Base-by-base conservation (phyloP, 768 basidiomycete species). In the Sporobolomyces roseus region DNA sequence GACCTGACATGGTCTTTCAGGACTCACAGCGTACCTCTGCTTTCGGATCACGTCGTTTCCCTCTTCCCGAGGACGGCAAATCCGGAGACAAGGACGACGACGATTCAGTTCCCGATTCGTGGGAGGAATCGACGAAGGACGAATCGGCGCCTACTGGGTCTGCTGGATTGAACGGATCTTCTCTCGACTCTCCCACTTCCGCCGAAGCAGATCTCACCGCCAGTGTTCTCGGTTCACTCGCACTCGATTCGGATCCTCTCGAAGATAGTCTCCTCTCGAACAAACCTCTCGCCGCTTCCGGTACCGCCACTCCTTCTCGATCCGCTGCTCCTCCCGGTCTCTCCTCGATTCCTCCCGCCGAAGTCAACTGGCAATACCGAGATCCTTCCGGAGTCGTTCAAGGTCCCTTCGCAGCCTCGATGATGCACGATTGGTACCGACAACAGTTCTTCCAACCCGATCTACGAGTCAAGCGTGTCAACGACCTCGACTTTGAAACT, bases 361-460 rank as follows among this genome's bases (percentile, higher is more conserved):
- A 61, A 21, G 63, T 62, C 46, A 29, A 63, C 46, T 73, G 72
- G 72, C 68, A 71, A 51, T 74, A 76, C 70, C 63, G 72, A 43
- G 76, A 75, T 62, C 73, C 74, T 14, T 65, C 79, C 25, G 74
- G 79, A 53, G 30, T 51, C 14, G 29, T 69, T n/a, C 62, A 72
- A 43, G 71, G 80, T 8, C 80, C 81, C 1, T 82, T 81, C 76
- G 61, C 73, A 4, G 80, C 78, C 1, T 71, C 70, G 7, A 77
- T 78, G 69, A 82, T 82, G 81, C 81, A 82, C 65, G 79, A 80
- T 35, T 82, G 81, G 81, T 81, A 78, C 70, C 72, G 77, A 19
- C 79, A 79, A 73, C 76, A 77, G 41, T 81, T 80, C 77, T 81
- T 81, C 68, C 69, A 69, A 36, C 76, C 77, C 52, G 78, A 78